Conservation (phyloP, 2,329 filamentous ascomycete genomes). For the Neurospora crassa region DNA sequence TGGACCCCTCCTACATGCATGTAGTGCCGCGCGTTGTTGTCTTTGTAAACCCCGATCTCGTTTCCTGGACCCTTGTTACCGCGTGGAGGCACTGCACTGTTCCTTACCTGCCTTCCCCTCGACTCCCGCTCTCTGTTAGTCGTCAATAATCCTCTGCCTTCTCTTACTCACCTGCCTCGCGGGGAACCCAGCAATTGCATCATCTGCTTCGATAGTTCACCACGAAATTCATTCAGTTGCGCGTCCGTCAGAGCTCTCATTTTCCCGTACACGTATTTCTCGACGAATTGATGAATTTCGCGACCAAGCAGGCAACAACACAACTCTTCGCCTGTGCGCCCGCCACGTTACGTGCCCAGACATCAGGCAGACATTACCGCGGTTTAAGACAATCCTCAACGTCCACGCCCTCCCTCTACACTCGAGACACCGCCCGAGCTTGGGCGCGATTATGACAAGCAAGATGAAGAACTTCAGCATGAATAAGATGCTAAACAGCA, state of each 20-base stretch:
- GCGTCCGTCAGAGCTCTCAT: not conserved
- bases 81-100: not conserved
- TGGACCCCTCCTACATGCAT: not conserved
- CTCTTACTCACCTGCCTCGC: not conserved
- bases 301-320: not conserved
- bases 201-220: not conserved
- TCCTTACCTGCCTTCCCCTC: not conserved
- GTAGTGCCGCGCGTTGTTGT: not conserved
- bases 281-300: not conserved
- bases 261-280: not conserved
- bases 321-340: not conserved
- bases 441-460: slow-evolving; percentile 21
- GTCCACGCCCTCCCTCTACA: slow-evolving; percentile 1
- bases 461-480: slow-evolving; percentile 41
- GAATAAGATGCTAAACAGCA: slow-evolving; percentile 46
- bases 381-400: not conserved
- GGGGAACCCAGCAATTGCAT: not conserved
- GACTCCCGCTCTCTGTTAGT: not conserved
- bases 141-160: not conserved
- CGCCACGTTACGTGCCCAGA: not conserved
- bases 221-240: not conserved
- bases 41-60: not conserved
- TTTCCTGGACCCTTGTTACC: not conserved
- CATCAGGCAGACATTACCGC: not conserved
- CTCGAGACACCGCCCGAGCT: not conserved